Conservation (phyloP, 495 filamentous ascomycete species). For the Neurospora sp. region DNA sequence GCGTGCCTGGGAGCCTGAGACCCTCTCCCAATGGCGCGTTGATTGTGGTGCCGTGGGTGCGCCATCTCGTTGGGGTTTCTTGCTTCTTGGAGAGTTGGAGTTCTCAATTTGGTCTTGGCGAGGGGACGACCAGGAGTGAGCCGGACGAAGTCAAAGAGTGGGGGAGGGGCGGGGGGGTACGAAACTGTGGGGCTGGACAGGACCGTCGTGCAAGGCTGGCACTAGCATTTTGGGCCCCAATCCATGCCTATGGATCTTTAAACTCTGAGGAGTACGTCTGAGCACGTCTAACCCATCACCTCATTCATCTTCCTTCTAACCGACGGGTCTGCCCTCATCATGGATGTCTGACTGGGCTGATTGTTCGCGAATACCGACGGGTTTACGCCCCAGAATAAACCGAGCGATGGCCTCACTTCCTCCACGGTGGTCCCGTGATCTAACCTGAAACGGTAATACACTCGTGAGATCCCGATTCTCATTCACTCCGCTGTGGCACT, state of each 20-base stretch:
- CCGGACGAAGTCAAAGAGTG: background rate
- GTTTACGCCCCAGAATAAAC: background rate
- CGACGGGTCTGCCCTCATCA: background rate
- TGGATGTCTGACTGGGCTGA: background rate
- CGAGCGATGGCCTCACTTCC: background rate
- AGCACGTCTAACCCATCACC: background rate
- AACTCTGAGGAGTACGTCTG: background rate
- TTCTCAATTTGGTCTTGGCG: background rate
- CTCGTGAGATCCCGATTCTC: background rate
- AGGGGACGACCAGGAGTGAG: background rate
- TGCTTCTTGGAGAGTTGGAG: background rate
- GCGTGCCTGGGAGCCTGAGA: slow-evolving; percentile 1
- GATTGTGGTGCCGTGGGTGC: background rate
- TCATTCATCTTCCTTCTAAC: background rate
- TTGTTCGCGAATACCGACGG: background rate
- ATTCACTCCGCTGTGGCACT: background rate
- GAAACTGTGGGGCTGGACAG: background rate
- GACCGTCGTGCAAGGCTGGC: background rate
- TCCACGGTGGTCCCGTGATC: background rate
- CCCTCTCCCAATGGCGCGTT: background rate
- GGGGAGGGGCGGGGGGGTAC: background rate
- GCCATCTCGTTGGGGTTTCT: background rate
- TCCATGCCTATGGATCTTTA: background rate
- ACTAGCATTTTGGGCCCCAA: background rate
- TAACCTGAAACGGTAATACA: background rate